Evolutionary conservation across 768 basidiomycete genomes (phyloP), one percentile per base, ranked within the genome.

Genomic region (Panaeolus cyanescens): DNA sequence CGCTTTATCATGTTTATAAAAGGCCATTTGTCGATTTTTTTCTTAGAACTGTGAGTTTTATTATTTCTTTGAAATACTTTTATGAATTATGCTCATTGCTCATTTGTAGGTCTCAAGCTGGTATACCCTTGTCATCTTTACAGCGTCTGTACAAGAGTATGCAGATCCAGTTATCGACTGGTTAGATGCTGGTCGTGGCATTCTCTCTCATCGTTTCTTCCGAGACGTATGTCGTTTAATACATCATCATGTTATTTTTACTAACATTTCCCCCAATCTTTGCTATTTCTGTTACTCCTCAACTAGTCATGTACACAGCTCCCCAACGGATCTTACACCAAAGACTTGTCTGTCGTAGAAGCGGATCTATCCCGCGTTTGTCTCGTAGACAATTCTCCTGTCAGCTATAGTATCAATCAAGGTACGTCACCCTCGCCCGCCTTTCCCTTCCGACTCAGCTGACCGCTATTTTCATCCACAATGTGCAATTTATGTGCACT

Each of bases 121-220:
- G 97, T 99, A 99, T 77, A 99, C 96, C 1, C 85, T 99, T 62
- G 95, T 99, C 57, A 95, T 99, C 64, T 99, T 96, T 77, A 99
- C 97, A 32, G 97, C 97, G 6, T 98, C 96, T 8, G 94, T 99
- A 93, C 92, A 95, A 70, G 97, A 99, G 76, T 99, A 99, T 73
- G 97, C 97, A 63, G 97, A 99, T 79, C 97, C 97, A 0, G 96
- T 99, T 30, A 99, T 99, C 66, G 97, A 99, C 76, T 99, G 97
- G 97, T 79, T 99, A 58, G 97, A 99, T 71, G 94, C 90, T 58
- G 94, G 95, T 3, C 85, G 94, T 45, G 96, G 95, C 17, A 92
- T 99, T 60, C 85, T 99, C 33, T 86, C 83, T 2, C 90, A 92
- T 63, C 87, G 95, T 33, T 81, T 97, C 64, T 99, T 99, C 77